A percentile compares a stretch with the other conserved stretches of the same genome.
Evolutionary conservation across 495 filamentous ascomycete species (phyloP).

Genomic region (Penicillium cinerascens): DNA sequence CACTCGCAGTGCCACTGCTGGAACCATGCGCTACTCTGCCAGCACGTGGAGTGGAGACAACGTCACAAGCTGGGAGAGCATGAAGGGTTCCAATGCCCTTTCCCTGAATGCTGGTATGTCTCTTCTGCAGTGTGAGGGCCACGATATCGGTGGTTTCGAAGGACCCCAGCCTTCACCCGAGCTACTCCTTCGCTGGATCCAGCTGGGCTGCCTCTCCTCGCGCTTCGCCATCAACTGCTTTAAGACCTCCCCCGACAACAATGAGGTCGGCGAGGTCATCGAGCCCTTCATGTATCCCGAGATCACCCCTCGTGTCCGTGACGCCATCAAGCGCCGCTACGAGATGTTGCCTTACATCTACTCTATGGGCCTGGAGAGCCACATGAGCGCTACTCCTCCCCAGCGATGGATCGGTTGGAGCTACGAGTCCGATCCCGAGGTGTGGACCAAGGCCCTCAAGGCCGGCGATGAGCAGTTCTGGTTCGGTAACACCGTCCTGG

Average conservation of each 20-base stretch:
- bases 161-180: conserved; percentile 65
- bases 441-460: conserved; percentile 55
- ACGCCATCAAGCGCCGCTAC: conserved; percentile 63
- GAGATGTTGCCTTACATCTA: conserved; percentile 68
- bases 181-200: conserved; percentile 66
- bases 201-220: conserved; percentile 63
- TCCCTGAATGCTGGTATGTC: conserved; percentile 65
- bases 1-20: conserved; percentile 64
- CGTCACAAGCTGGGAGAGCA: conserved; percentile 61
- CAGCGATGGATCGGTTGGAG: conserved; percentile 70
- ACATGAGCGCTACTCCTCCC: conserved; percentile 53
- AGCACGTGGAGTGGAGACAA: conserved; percentile 69
- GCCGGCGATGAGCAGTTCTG: conserved; percentile 65
- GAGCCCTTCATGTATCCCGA: conserved; percentile 72
- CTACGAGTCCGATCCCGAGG: conserved; percentile 58
- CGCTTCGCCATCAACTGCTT: conserved; percentile 74
- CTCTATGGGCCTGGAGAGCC: conserved; percentile 56
- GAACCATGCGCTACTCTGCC: conserved; percentile 62
- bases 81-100: conserved; percentile 64
- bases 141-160: conserved; percentile 71
- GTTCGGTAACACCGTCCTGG: conserved; percentile 63
- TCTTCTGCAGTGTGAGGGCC: conserved; percentile 62
- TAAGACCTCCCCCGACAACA: conserved; percentile 62
- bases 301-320: conserved; percentile 54
- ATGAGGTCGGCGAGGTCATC: conserved; percentile 61